Evolutionary conservation across 1,139 yeast species (phyloP).

Genomic region (Zygoascus hellenicus): DNA sequence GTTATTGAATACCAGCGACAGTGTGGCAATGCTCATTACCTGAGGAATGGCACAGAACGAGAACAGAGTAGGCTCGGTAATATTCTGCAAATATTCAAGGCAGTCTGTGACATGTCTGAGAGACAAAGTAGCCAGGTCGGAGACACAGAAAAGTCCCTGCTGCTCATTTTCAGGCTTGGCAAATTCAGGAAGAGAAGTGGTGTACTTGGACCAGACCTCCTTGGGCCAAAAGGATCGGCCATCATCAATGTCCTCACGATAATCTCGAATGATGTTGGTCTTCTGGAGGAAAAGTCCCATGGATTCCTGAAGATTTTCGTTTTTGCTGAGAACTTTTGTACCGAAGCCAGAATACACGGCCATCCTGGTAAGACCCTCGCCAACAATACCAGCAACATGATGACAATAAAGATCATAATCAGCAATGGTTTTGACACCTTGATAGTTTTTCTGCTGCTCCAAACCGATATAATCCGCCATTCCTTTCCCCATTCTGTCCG

Average conservation of each 20-base stretch:
- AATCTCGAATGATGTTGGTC: conserved; percentile 93
- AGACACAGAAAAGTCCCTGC: conserved; percentile 59
- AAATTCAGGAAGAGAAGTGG: conserved; percentile 39
- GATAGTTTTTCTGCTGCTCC: conserved; percentile 53
- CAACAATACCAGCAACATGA: conserved; percentile 96
- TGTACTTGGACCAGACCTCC: conserved; percentile 84
- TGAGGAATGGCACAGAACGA: conserved; percentile 96
- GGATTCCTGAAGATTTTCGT: conserved; percentile 60
- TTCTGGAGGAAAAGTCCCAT: conserved; percentile 96
- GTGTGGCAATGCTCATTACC: conserved; percentile 96
- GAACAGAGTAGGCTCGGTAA: conserved; percentile 77
- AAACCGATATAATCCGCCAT: conserved; percentile 91
- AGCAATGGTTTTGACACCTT: conserved; percentile 68
- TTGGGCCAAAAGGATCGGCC: conserved; percentile 96
- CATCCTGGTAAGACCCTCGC: conserved; percentile 86
- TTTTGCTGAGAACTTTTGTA: conserved; percentile 43
- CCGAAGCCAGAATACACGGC: conserved; percentile 43
- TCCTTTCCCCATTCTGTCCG: conserved; percentile 88
- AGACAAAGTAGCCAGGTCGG: conserved; percentile 76
- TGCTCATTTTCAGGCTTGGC: conserved; percentile 52
- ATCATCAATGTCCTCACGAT: conserved; percentile 84
- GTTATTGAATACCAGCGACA: conserved; percentile 81
- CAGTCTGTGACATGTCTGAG: conserved; percentile 74
- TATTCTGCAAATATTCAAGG: conserved; percentile 65
- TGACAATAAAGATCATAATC: conserved; percentile 93